phyloP scores from a whole-genome alignment of 2,329 filamentous ascomycete species.

The Daldinia sp. region DNA sequence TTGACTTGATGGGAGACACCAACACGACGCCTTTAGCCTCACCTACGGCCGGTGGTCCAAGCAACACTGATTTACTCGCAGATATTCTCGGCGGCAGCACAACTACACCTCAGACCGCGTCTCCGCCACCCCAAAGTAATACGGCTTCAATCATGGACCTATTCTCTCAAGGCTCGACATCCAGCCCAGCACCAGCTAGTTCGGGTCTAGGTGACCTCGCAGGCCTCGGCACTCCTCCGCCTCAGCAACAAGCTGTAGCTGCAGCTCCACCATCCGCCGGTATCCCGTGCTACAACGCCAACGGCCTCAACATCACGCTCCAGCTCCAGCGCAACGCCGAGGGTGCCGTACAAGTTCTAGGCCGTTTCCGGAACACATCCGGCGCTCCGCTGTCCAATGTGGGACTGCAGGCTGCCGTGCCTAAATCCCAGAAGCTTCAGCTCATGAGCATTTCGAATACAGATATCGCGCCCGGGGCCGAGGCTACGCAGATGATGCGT shows the following conservation, averaged over 20 bases:
- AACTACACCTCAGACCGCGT: slow-evolving; percentile 56
- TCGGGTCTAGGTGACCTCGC: slow-evolving; percentile 61
- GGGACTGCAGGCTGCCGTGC: slow-evolving; percentile 91
- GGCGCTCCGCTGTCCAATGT: slow-evolving; percentile 73
- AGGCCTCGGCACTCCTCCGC: slow-evolving; percentile 57
- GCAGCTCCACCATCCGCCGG: slow-evolving; percentile 57
- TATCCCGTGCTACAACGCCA: slow-evolving; percentile 83
- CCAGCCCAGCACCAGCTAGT: slow-evolving; percentile 57
- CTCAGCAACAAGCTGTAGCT: slow-evolving; percentile 54
- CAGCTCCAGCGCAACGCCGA: slow-evolving; percentile 84
- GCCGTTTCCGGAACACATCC: slow-evolving; percentile 82
- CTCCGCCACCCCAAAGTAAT: slow-evolving; percentile 65
- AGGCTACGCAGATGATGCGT: slow-evolving; percentile 91
- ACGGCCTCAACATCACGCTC: slow-evolving; percentile 82
- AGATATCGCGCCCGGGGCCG: slow-evolving; percentile 77
- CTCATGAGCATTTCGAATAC: slow-evolving; percentile 86
- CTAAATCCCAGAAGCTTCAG: slow-evolving; percentile 94
- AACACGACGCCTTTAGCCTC: slow-evolving; percentile 67
- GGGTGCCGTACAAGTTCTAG: slow-evolving; percentile 80
- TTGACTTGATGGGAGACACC: slow-evolving; percentile 88
- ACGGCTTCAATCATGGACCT: slow-evolving; percentile 88
- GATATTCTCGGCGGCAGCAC: slow-evolving; percentile 83
- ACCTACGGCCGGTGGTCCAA: slow-evolving; percentile 64
- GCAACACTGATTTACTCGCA: slow-evolving; percentile 86
- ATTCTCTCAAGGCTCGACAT: slow-evolving; percentile 64